These are phyloP conservation scores for Dendrobium huoshanense DNA, from an alignment of 106 monocot genomes.

Conservation along the genomic window DNA sequence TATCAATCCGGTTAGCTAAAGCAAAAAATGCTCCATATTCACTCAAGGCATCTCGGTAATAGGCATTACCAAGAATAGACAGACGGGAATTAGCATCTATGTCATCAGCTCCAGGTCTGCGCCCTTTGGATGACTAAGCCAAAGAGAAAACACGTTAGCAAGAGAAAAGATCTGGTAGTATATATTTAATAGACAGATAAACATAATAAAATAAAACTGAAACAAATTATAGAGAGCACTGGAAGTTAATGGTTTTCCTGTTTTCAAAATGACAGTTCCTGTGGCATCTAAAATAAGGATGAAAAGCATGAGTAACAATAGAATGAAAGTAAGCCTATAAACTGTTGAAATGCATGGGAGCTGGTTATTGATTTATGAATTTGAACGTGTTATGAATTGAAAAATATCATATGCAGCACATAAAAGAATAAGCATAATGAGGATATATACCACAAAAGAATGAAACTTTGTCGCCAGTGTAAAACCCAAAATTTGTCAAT, in stretches of 20 bases:
- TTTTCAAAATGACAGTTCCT: not conserved
- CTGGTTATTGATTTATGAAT: not conserved
- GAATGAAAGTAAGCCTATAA: not conserved
- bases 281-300: not conserved
- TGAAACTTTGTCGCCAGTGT: too few species aligned
- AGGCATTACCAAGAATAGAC: slow-evolving; percentile 58
- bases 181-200: not conserved
- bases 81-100: slow-evolving; percentile 93
- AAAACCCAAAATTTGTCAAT: too few species aligned
- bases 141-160: not conserved
- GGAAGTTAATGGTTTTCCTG: not conserved
- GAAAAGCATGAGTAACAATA: not conserved
- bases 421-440: not conserved
- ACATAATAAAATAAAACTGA: not conserved
- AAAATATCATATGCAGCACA: not conserved
- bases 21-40: slow-evolving; percentile 92
- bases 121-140: slow-evolving; percentile 57
- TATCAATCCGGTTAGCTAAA: slow-evolving; percentile 80
- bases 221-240: not conserved
- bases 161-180: not conserved
- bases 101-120: slow-evolving; percentile 84
- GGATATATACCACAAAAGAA: too few species aligned
- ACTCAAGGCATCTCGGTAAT: slow-evolving; percentile 76
- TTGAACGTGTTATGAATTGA: not conserved
- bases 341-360: not conserved